Evolutionary conservation across 257 asterid species (phyloP).

Genomic region (Phtheirospermum japonicum): DNA sequence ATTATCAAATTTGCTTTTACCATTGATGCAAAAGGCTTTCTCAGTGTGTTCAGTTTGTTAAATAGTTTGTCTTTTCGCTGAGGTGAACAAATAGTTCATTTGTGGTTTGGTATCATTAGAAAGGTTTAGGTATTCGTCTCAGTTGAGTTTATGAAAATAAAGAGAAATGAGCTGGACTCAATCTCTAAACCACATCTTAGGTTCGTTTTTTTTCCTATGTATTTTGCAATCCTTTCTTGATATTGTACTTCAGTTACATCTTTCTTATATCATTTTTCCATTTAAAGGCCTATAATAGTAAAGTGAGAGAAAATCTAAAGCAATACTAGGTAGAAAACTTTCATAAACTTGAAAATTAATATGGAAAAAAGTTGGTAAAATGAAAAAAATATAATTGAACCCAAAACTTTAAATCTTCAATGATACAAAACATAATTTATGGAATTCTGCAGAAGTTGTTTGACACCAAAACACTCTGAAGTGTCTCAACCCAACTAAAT

Average conservation of each 20-base stretch:
- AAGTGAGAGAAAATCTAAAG: not conserved
- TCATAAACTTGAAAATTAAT: not conserved
- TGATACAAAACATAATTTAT: not conserved
- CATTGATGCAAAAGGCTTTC: no score
- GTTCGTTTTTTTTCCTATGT: not conserved
- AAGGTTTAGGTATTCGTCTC: constrained; percentile 2
- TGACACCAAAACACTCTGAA: not conserved
- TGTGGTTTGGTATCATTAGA: constrained; percentile 6
- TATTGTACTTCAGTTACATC: not conserved
- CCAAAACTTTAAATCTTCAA: no score
- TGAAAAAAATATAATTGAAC: not conserved
- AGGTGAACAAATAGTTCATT: constrained; percentile 1
- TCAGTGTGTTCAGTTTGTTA: no score
- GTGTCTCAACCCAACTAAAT: not conserved
- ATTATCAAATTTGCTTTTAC: no score
- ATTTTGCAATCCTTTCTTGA: not conserved
- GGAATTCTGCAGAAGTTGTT: not conserved
- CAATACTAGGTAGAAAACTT: not conserved
- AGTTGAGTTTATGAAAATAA: constrained; percentile 16
- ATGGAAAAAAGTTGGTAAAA: not conserved
- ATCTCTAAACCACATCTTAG: not conserved
- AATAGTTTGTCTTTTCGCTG: not conserved
- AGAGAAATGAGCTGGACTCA: constrained; percentile 5
- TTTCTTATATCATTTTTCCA: no score
- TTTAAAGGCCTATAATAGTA: no score